A percentile compares a stretch with the other conserved stretches of the same genome.
Conservation (phyloP, 805 yeast genomes). For the Helenozyma baotianmanensis region DNA sequence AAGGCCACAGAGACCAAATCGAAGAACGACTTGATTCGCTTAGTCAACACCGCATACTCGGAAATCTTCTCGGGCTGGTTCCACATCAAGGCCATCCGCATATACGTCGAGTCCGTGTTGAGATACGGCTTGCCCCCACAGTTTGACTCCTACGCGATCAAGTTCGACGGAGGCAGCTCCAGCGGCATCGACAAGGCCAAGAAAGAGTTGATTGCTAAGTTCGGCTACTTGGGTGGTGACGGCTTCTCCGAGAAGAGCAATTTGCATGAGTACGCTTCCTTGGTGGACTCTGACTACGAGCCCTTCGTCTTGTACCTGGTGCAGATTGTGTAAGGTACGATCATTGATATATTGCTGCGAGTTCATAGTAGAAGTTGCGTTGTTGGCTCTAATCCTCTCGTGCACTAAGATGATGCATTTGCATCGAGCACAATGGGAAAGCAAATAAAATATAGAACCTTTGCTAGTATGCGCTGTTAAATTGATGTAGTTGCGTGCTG, state of each 20-base stretch:
- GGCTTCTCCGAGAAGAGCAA: constrained; percentile 72
- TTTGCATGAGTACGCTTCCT: constrained; percentile 81
- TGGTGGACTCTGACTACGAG: constrained; percentile 93
- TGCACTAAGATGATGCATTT: too few relatives aligned
- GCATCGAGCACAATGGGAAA: too few relatives aligned
- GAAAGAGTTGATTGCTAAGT: constrained; percentile 64
- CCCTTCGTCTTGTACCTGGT: constrained; percentile 83
- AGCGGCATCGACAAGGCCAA: constrained; percentile 54
- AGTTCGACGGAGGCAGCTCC: constrained; percentile 34
- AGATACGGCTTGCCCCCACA: constrained; percentile 97
- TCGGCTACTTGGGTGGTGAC: constrained; percentile 88
- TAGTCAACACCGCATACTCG: constrained; percentile 83
- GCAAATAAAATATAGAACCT: too few relatives aligned
- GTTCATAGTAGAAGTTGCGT: too few relatives aligned
- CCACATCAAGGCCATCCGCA: constrained; percentile 81
- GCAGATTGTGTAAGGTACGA: constrained; percentile 26
- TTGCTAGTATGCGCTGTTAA: too few relatives aligned
- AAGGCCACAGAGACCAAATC: constrained; percentile 68
- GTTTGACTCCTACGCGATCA: constrained; percentile 53
- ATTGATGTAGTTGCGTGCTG: too few relatives aligned
- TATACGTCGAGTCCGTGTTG: constrained; percentile 88
- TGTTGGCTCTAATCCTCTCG: too few relatives aligned
- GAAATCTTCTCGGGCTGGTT: constrained; percentile 85
- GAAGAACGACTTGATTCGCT: constrained; percentile 72
- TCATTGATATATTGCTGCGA: too few relatives aligned